Base-by-base conservation (phyloP, 2,329 filamentous ascomycete species). In the Shiraia sp. region DNA sequence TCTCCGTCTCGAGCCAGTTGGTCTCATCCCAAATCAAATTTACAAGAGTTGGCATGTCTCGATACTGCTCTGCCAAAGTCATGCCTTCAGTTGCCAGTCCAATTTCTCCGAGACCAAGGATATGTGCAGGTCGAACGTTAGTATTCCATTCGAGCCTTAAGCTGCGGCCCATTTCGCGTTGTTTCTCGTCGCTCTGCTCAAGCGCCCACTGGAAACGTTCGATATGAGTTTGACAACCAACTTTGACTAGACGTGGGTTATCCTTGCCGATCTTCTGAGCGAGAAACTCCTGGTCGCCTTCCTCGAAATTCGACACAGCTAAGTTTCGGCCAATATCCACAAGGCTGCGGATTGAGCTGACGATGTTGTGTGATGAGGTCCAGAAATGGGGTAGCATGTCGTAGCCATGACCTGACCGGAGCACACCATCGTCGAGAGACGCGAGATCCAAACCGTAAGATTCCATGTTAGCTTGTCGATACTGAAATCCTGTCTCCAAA, bases 321-420 rank as follows among this genome's bases (percentile, higher is more conserved):
- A 71, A 51, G 14, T 69, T 65, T 12, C 73, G 72, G 14, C 73
- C 71, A 8, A 72, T 54, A 15, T 71, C 52, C n/a, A 73, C 59
- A 17, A 76, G 63, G 24, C 62, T 62, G 22, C 64, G 62, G 40
- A 55, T 61, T 5, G 70, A 63, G 34, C 67, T 68, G 32, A 76
- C 66, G 23, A 76, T 68, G 31, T 71, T 71, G 40, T 70, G 61
- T 1, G 80, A 82, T 12, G 88, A 90, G 0, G 91, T 96, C 93
- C 93, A 99, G 31, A 91, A 87, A 45, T 88, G 84, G 0, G 86
- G 81, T 7, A 96, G 76, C 9, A 78, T 81, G 14, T 84, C 78
- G 59, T 90, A 91, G 31, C 81, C 80, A 12, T 78, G 72, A 15
- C 66, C 61, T 12, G 62, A 43, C 30, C 54, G 65, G 4, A 77